Evolutionary conservation across 495 filamentous ascomycete genomes (phyloP).

Genomic region (Aspergillus campestris): DNA sequence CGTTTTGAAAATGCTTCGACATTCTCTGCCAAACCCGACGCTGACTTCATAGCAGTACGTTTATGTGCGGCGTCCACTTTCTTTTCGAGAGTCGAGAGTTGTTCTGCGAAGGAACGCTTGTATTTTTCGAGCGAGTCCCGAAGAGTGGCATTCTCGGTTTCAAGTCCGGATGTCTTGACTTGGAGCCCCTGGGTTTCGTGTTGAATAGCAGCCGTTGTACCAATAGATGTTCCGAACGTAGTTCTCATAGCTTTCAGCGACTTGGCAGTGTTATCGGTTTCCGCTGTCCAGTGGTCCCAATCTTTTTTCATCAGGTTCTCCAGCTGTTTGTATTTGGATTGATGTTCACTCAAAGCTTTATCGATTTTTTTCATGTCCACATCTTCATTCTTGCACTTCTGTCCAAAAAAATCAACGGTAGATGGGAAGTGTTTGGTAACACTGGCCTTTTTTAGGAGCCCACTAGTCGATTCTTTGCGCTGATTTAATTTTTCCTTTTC

Average conservation of each 20-base stretch:
- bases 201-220: too few relatives aligned
- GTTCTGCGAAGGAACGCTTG: neutral
- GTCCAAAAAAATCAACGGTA: conserved; percentile 11
- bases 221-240: too few relatives aligned
- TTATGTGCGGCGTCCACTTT: neutral
- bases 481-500: conserved; percentile 19
- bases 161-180: too few relatives aligned
- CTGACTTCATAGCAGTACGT: too few relatives aligned
- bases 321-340: conserved; percentile 3
- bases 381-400: conserved; percentile 11
- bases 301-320: conserved; percentile 6
- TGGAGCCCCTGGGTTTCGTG: too few relatives aligned
- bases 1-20: too few relatives aligned
- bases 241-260: too few relatives aligned
- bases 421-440: conserved; percentile 14
- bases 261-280: too few relatives aligned
- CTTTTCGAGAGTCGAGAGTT: neutral
- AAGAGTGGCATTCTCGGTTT: too few relatives aligned
- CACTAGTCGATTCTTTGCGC: conserved; percentile 8
- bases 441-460: conserved; percentile 13
- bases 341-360: conserved; percentile 5
- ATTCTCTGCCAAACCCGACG: too few relatives aligned
- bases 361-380: conserved; percentile 8
- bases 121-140: too few relatives aligned
- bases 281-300: too few relatives aligned